Base-by-base conservation (phyloP, 805 yeast genomes). In the Schwanniomyces polymorphus region DNA sequence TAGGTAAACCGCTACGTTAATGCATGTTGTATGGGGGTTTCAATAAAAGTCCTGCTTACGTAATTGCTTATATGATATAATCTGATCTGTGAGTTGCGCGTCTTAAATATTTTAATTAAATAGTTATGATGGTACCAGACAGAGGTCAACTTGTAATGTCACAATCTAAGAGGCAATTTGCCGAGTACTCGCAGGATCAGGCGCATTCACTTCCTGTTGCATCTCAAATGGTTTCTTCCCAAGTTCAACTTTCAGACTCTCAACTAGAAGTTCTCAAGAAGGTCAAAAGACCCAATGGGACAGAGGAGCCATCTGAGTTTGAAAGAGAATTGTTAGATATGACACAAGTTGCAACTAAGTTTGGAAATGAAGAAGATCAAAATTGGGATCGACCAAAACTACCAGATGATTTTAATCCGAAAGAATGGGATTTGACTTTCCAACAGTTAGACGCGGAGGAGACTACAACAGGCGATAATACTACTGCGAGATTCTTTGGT, bases 401-500 rank as follows among this genome's bases (percentile, higher is more conserved):
- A 5, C 80, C 86, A 2, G 35, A 45, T 1, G 71, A 70, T 37
- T 82, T 85, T 52, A 70, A 78, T 45, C 76, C 85, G 2, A 56
- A 58, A 0, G 62, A 63, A 1, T 60, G 64, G 34, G 91, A 86
- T 57, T 75, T 87, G 25, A 75, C 79, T 0, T 91, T 91, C 63
- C 98, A 94, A 65, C 99, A 94, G 60, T 73, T 94, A 57, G 99
- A 94, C 64, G 97, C 96, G 1, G 98, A 94, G 59, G 99, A 94
- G 58, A 79, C 88, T 2, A 61, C 68, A 26, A 62, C 79, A 7
- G 79, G 80, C 31, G 84, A 81, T 12, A 73, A 78, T 23, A 79
- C 86, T 0, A 76, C 81, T 1, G 88, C 91, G 0, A 79, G 97
- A 46, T 86, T 95, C 60, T 94, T 91, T 65, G 99, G 99, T 47